A percentile compares a stretch with the other conserved stretches of the same genome.
Evolutionary conservation across 306 rosid species (phyloP).

Genomic region (Adenanthera pavonina): DNA sequence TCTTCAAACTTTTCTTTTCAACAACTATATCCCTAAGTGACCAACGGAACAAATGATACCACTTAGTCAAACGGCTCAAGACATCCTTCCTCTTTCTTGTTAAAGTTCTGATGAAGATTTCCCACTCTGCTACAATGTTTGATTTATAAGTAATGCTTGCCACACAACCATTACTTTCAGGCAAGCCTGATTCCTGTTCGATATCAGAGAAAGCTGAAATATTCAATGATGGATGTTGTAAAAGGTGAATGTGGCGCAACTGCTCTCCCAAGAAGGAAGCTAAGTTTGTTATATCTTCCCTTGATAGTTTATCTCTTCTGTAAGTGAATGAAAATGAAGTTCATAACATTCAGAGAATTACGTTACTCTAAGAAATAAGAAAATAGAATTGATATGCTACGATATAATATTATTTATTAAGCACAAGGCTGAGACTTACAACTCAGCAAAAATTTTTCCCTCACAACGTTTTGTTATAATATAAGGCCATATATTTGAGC

Average conservation of each 20-base stretch:
- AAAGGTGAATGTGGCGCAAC: slow-evolving; percentile 78
- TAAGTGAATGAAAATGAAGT: slow-evolving; percentile 39
- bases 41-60: slow-evolving; percentile 56
- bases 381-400: slow-evolving; percentile 28
- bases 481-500: slow-evolving; percentile 81
- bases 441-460: slow-evolving; percentile 82
- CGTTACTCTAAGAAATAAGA: slow-evolving; percentile 19
- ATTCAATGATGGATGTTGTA: slow-evolving; percentile 71
- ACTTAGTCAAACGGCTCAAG: slow-evolving; percentile 66
- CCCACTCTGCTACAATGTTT: slow-evolving; percentile 68
- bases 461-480: slow-evolving; percentile 73
- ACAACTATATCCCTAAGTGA: slow-evolving; percentile 19
- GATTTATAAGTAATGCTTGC: slow-evolving; percentile 55
- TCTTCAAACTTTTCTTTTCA: slow-evolving; percentile 2
- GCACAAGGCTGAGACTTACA: slow-evolving; percentile 61
- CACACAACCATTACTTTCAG: slow-evolving; percentile 38
- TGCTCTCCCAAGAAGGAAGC: slow-evolving; percentile 93
- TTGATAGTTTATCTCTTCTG: slow-evolving; percentile 77
- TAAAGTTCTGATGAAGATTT: slow-evolving; percentile 64
- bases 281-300: slow-evolving; percentile 67
- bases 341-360: slow-evolving; percentile 34
- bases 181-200: slow-evolving; percentile 42
- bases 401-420: slow-evolving; percentile 25
- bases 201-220: slow-evolving; percentile 47
- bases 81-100: slow-evolving; percentile 70